phyloP scores from a whole-genome alignment of 768 basidiomycete species.

The Royoungia palumana region DNA sequence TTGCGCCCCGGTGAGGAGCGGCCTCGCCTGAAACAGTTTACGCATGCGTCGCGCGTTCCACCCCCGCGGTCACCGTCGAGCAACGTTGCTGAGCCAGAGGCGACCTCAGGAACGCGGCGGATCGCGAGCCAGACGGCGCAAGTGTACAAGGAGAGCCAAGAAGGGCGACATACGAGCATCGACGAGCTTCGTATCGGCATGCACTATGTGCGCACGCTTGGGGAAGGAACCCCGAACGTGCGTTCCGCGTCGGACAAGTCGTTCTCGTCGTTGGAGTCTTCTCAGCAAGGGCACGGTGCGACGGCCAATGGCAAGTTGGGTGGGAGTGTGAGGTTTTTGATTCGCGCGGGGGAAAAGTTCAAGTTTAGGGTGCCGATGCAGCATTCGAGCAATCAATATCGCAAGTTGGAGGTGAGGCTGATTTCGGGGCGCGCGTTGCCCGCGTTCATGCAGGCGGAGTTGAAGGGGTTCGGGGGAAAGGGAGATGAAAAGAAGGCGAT shows the following conservation, averaged over 20 bases:
- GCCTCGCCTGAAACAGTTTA: conserved; percentile 71
- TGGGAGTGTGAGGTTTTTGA: conserved; percentile 41
- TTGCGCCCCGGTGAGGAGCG: conserved; percentile 34
- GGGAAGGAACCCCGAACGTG: conserved; percentile 42
- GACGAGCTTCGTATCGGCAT: conserved; percentile 70
- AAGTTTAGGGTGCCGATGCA: conserved; percentile 51
- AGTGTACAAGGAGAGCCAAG: conserved; percentile 42
- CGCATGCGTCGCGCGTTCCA: conserved; percentile 62
- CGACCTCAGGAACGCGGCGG: conserved; percentile 33
- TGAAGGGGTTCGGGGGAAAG: conserved; percentile 34
- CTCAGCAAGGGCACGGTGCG: conserved; percentile 37
- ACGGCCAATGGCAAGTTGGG: conserved; percentile 10
- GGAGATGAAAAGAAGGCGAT: conserved; percentile 45
- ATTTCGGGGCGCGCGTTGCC: conserved; percentile 54
- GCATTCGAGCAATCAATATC: conserved; percentile 23
- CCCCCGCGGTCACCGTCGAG: conserved; percentile 46
- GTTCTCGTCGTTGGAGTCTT: conserved; percentile 63
- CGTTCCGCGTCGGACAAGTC: conserved; percentile 42
- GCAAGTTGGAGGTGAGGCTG: conserved; percentile 46
- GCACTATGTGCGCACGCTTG: conserved; percentile 68
- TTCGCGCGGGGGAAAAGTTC: conserved; percentile 57
- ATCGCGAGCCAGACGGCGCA: conserved; percentile 66
- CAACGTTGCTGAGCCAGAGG: conserved; percentile 17
- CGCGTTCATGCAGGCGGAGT: conserved; percentile 51
- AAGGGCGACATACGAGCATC: conserved; percentile 39